These are phyloP conservation scores for Groenewaldozyma auringiensis DNA, from an alignment of 1,139 yeast genomes.

Conservation along the genomic window DNA sequence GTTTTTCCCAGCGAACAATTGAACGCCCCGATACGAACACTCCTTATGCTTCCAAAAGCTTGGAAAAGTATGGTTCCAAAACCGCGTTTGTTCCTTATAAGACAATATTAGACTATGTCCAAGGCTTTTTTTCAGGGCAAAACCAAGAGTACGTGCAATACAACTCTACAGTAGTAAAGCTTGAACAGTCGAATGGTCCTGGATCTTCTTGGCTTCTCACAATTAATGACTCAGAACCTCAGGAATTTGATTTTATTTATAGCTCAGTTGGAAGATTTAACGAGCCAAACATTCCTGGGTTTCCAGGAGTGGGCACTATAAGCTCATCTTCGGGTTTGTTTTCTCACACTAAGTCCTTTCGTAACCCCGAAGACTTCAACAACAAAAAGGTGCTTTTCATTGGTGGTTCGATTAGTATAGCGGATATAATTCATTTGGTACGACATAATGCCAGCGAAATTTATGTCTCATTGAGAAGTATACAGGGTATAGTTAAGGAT, in stretches of 20 bases:
- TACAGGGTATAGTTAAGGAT: slow-evolving; percentile 12
- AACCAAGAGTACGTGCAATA: slow-evolving; percentile 8
- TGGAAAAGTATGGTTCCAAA: slow-evolving; percentile 8
- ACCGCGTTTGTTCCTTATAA: slow-evolving; percentile 10
- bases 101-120: slow-evolving; percentile 9
- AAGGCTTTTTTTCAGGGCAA: slow-evolving; percentile 9
- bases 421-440: slow-evolving; percentile 14
- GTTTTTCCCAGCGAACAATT: slow-evolving; percentile 7
- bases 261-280: slow-evolving; percentile 49
- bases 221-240: slow-evolving; percentile 4
- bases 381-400: slow-evolving; percentile 12
- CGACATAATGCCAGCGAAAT: slow-evolving; percentile 18
- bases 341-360: slow-evolving; percentile 13
- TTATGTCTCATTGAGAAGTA: slow-evolving; percentile 14
- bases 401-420: slow-evolving; percentile 14
- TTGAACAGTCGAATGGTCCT: slow-evolving; percentile 13
- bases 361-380: slow-evolving; percentile 9
- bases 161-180: slow-evolving; percentile 11
- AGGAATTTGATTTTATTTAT: slow-evolving; percentile 42
- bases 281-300: slow-evolving; percentile 44
- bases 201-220: slow-evolving; percentile 9
- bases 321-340: slow-evolving; percentile 9
- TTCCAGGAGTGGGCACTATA: slow-evolving; percentile 33
- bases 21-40: slow-evolving; percentile 4
- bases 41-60: slow-evolving; percentile 4